Percentiles rank a stretch among this genome's conserved stretches.
Evolutionary conservation across 371 early-diverging fungal species (phyloP).

Genomic region (Apophysomyces variabilis): DNA sequence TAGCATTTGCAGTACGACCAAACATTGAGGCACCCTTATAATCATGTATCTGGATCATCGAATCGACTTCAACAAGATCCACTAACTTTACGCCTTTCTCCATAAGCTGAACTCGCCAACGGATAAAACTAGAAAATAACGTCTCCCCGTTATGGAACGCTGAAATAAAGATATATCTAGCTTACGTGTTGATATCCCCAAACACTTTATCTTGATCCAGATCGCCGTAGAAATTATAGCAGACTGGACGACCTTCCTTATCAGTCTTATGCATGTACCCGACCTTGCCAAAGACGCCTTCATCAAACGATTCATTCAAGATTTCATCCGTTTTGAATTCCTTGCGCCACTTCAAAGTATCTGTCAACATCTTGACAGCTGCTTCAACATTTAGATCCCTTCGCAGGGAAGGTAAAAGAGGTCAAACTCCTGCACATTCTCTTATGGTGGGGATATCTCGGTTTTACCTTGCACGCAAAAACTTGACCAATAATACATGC

Average conservation of each 20-base stretch:
- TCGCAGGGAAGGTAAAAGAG: neutral
- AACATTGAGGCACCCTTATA: constrained; percentile 59
- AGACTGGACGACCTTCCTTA: constrained; percentile 58
- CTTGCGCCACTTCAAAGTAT: constrained; percentile 59
- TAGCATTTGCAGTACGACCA: constrained; percentile 54
- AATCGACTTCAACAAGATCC: constrained; percentile 58
- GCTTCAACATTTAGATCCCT: constrained; percentile 42
- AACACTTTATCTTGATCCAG: constrained; percentile 60
- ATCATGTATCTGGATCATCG: constrained; percentile 70
- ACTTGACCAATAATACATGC: constrained; percentile 61
- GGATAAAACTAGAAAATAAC: constrained; percentile 45
- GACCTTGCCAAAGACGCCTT: constrained; percentile 47
- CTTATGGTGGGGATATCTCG: neutral
- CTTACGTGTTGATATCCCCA: constrained; percentile 51
- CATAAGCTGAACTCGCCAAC: constrained; percentile 69
- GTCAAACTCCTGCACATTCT: neutral
- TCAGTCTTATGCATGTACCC: constrained; percentile 57
- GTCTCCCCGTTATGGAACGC: neutral
- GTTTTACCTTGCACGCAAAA: constrained; percentile 57
- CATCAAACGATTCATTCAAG: constrained; percentile 56
- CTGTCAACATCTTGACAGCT: constrained; percentile 56
- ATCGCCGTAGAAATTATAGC: constrained; percentile 66
- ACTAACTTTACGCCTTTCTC: constrained; percentile 57
- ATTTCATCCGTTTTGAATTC: constrained; percentile 53
- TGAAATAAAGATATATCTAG: neutral